Conservation (phyloP, 140 eudicot genomes). For the Bidens hawaiensis region DNA sequence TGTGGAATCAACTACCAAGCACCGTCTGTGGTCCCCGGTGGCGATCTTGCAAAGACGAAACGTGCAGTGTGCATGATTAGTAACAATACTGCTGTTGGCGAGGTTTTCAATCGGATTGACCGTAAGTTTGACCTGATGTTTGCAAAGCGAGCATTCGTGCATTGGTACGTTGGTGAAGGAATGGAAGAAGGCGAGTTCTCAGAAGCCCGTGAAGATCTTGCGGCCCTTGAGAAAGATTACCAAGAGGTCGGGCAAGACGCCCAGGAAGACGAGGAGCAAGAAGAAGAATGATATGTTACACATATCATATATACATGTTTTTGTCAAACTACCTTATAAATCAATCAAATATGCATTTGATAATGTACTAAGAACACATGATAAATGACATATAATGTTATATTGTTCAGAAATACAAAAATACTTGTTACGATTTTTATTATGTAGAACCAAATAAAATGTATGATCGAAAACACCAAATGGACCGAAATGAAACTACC, state of each 20-base stretch:
- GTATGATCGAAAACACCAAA: background rate
- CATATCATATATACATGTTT: too few relatives aligned
- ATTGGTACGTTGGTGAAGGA: constrained; percentile 89
- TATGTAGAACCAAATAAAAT: background rate
- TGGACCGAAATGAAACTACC: too few relatives aligned
- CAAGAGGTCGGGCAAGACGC: constrained; percentile 74
- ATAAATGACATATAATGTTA: background rate
- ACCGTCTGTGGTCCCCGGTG: constrained; percentile 73
- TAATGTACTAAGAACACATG: background rate
- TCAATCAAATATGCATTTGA: background rate
- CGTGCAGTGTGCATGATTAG: constrained; percentile 82
- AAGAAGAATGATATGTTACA: constrained; percentile 37
- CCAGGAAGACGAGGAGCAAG: constrained; percentile 54
- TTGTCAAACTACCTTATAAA: background rate
- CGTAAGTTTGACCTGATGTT: constrained; percentile 74
- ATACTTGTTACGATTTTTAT: background rate
- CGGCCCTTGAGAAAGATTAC: constrained; percentile 74
- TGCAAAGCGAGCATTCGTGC: constrained; percentile 71
- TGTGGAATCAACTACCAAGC: constrained; percentile 76
- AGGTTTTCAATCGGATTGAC: constrained; percentile 64
- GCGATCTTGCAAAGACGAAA: constrained; percentile 68
- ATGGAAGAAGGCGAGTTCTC: constrained; percentile 93
- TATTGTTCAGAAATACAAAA: background rate
- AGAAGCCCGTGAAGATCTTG: constrained; percentile 82
- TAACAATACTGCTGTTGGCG: constrained; percentile 76